phyloP scores from a whole-genome alignment of 305 asterid genomes.

The Caryopteris hybrid region DNA sequence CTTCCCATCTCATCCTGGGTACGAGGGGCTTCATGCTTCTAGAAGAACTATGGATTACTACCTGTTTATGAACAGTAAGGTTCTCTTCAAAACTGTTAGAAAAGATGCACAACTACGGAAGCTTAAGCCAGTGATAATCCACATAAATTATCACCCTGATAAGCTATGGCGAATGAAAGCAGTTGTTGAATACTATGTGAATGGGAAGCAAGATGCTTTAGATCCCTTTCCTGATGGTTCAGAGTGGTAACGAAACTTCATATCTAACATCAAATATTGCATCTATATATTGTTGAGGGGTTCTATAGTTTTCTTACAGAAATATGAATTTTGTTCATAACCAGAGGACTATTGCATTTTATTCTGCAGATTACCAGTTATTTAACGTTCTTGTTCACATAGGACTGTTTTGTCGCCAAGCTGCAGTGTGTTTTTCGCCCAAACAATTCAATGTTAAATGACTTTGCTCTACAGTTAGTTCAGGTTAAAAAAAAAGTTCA shows the following conservation, averaged over 20 bases:
- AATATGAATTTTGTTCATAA: not conserved
- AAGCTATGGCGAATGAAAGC: slow-evolving; percentile 52
- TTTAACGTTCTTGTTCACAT: no score
- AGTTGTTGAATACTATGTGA: slow-evolving; percentile 45
- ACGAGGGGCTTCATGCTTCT: slow-evolving; percentile 56
- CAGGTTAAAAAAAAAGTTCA: not conserved
- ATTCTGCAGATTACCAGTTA: not conserved
- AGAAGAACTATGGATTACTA: slow-evolving; percentile 52
- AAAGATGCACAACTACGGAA: slow-evolving; percentile 29
- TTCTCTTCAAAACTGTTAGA: slow-evolving; percentile 46
- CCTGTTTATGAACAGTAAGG: slow-evolving; percentile 56
- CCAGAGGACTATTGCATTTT: not conserved
- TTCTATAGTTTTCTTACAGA: not conserved
- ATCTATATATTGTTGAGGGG: not conserved
- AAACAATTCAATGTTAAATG: not conserved
- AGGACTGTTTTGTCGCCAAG: not conserved
- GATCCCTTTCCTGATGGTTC: slow-evolving; percentile 48
- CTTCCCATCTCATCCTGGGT: slow-evolving; percentile 52
- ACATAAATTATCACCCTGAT: slow-evolving; percentile 51
- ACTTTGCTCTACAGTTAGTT: not conserved
- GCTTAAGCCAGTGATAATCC: slow-evolving; percentile 52
- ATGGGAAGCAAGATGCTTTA: slow-evolving; percentile 41
- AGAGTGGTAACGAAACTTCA: slow-evolving; percentile 11
- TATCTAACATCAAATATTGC: not conserved
- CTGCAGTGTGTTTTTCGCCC: not conserved